phyloP scores from a whole-genome alignment of 2,329 filamentous ascomycete genomes.

The Trichoderma harzianum region DNA sequence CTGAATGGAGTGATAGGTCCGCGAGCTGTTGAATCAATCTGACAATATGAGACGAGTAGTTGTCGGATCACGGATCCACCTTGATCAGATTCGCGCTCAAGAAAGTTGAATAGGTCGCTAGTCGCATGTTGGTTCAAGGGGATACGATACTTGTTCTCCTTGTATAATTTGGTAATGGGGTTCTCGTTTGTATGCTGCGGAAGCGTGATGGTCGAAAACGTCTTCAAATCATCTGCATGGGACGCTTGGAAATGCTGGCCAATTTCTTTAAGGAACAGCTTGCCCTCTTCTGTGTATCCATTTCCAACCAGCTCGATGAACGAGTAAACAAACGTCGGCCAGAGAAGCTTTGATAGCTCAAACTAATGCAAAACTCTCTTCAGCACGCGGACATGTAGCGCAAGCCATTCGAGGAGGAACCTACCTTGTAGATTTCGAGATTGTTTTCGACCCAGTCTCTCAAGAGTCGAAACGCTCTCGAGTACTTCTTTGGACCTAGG shows the following conservation, averaged over 20 bases:
- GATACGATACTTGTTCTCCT: constrained; percentile 81
- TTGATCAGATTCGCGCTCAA: constrained; percentile 80
- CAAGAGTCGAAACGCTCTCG: constrained; percentile 69
- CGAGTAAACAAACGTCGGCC: constrained; percentile 93
- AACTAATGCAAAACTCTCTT: constrained; percentile 50
- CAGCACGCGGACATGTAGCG: not conserved
- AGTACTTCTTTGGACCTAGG: constrained; percentile 71
- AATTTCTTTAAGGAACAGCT: constrained; percentile 68
- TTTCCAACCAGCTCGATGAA: constrained; percentile 76
- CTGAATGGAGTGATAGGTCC: constrained; percentile 63
- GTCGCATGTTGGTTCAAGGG: constrained; percentile 85
- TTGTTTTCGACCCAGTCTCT: constrained; percentile 86
- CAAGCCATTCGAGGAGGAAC: constrained; percentile 16
- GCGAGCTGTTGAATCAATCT: constrained; percentile 55
- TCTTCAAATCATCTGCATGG: constrained; percentile 76
- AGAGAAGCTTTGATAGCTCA: constrained; percentile 81
- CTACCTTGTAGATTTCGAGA: constrained; percentile 87
- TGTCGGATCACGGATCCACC: constrained; percentile 76
- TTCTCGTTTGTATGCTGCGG: constrained; percentile 78
- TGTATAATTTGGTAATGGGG: constrained; percentile 73
- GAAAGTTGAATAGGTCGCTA: constrained; percentile 77
- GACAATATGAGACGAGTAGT: constrained; percentile 62
- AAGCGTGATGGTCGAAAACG: constrained; percentile 69
- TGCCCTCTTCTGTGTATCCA: constrained; percentile 68
- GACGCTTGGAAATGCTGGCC: constrained; percentile 68